Percentiles rank a stretch among this genome's conserved stretches.
These are phyloP conservation scores for Ilex aquifolium DNA, from an alignment of 257 asterid species.

Conservation along the genomic window DNA sequence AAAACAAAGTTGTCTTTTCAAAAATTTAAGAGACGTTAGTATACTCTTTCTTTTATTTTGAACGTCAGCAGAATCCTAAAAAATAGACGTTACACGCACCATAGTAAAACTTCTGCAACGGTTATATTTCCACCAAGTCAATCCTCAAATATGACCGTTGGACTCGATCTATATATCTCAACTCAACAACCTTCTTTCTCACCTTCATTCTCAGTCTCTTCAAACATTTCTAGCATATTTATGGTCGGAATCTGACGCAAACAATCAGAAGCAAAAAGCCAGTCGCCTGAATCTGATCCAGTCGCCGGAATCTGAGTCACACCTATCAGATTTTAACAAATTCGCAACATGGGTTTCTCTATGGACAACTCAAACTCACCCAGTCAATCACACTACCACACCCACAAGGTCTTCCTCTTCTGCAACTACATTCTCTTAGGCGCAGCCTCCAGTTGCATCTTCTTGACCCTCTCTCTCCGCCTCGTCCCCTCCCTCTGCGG, in stretches of 20 bases:
- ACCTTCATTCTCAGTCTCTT: too few species aligned
- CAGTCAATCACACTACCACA: slow-evolving; percentile 17
- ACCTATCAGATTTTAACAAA: background rate
- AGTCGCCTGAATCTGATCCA: too few species aligned
- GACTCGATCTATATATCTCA: slow-evolving; percentile 1
- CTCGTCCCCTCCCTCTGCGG: slow-evolving; percentile 38
- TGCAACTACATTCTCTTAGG: slow-evolving; percentile 37
- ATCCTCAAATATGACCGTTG: slow-evolving; percentile 30
- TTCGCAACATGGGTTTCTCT: slow-evolving; percentile 2
- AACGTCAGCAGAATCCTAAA: too few species aligned
- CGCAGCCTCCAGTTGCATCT: slow-evolving; percentile 41
- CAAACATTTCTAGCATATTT: too few species aligned
- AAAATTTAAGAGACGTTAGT: too few species aligned
- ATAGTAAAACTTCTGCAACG: slow-evolving; percentile 17
- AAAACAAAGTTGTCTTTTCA: too few species aligned
- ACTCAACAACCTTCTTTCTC: background rate
- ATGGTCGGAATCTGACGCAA: too few species aligned
- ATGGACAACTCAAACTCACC: background rate
- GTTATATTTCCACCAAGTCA: slow-evolving; percentile 13
- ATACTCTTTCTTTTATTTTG: too few species aligned
- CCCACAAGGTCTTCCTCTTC: slow-evolving; percentile 29
- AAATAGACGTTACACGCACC: slow-evolving; percentile 23
- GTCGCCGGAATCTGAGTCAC: too few species aligned
- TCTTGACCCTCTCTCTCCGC: slow-evolving; percentile 44
- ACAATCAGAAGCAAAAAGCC: too few species aligned